These are phyloP conservation scores for Meripilus lineatus DNA, from an alignment of 1,284 basidiomycete species.

Conservation along the genomic window DNA sequence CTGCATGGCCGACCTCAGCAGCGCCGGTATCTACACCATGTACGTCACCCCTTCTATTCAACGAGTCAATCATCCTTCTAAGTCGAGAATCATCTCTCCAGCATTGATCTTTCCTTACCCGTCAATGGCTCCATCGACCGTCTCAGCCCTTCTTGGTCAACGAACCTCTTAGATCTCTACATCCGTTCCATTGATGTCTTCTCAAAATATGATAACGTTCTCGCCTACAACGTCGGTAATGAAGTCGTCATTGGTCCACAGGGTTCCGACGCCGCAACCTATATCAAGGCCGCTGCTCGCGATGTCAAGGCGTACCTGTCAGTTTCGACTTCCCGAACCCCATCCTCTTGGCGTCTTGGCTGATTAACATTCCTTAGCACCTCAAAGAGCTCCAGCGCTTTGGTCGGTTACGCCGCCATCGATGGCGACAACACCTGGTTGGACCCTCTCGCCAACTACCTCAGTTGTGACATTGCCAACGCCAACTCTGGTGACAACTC, in stretches of 20 bases:
- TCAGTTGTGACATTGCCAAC: slow-evolving; percentile 68
- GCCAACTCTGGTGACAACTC: slow-evolving; percentile 53
- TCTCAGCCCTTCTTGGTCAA: slow-evolving; percentile 72
- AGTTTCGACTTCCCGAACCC: slow-evolving; percentile 21
- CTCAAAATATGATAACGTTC: slow-evolving; percentile 77
- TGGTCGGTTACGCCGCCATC: slow-evolving; percentile 85
- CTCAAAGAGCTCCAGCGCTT: slow-evolving; percentile 61
- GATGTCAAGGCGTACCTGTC: slow-evolving; percentile 85
- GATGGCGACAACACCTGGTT: slow-evolving; percentile 69
- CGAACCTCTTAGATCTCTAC: slow-evolving; percentile 79
- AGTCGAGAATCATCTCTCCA: slow-evolving; percentile 29
- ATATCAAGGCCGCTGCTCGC: slow-evolving; percentile 87
- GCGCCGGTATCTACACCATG: slow-evolving; percentile 87
- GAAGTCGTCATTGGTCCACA: slow-evolving; percentile 68
- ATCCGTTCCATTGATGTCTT: slow-evolving; percentile 76
- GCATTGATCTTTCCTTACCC: slow-evolving; percentile 82
- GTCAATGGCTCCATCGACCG: slow-evolving; percentile 86
- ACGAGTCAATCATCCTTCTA: neutral
- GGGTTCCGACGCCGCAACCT: slow-evolving; percentile 67
- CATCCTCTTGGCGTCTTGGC: slow-evolving; percentile 1
- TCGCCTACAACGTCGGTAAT: slow-evolving; percentile 86
- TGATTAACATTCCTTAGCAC: slow-evolving; percentile 35
- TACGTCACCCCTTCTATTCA: slow-evolving; percentile 32
- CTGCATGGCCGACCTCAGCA: slow-evolving; percentile 78
- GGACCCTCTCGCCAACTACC: slow-evolving; percentile 70